Conservation (phyloP, 345 rosid genomes). For the Iberis pinnata region DNA sequence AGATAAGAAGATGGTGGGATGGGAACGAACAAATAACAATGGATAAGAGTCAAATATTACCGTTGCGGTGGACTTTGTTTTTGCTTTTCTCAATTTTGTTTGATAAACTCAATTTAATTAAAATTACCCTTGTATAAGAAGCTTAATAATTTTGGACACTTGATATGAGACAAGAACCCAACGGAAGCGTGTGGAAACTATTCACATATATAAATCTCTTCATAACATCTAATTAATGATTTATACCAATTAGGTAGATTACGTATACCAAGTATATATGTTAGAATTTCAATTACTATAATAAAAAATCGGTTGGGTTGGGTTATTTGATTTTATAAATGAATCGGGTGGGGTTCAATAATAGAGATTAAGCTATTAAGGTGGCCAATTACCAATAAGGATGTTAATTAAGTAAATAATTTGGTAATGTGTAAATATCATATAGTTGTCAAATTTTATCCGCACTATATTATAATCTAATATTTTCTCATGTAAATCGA, state of each 20-base stretch:
- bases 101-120: constrained; percentile 2
- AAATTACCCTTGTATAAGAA: too few species aligned
- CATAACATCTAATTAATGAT: background rate
- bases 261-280: background rate
- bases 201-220: background rate
- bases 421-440: constrained; percentile 30
- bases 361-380: constrained; percentile 17
- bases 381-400: constrained; percentile 18
- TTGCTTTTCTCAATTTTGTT: constrained; percentile 11
- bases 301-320: background rate
- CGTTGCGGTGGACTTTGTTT: constrained; percentile 22
- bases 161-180: constrained; percentile 11
- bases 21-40: constrained; percentile 10
- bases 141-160: constrained; percentile 11
- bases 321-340: background rate
- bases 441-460: constrained; percentile 20
- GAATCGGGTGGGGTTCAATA: constrained; percentile 18
- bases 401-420: constrained; percentile 16
- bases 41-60: constrained; percentile 21
- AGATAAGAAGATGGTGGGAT: constrained; percentile 17
- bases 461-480: constrained; percentile 13
- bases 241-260: background rate
- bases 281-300: background rate
- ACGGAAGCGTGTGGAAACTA: constrained; percentile 1
- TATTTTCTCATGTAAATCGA: constrained; percentile 12